Evolutionary conservation across 768 basidiomycete genomes (phyloP), one percentile per base, ranked within the genome.

Genomic region (Leccinellum albellum): DNA sequence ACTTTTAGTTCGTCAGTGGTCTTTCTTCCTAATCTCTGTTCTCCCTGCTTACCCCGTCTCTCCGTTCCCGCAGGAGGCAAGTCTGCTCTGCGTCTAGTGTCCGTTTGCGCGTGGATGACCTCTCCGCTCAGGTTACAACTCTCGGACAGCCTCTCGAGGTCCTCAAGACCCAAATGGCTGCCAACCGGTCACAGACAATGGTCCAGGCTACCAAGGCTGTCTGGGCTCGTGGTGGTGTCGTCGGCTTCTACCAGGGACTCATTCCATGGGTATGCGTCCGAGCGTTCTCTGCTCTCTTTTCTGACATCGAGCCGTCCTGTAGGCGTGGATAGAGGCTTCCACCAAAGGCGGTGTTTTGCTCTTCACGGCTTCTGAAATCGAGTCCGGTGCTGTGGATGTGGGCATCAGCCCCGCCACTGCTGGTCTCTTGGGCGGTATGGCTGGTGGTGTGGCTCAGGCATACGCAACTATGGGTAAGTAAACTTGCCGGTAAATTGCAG

Each of bases 321-420:
- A 97, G 94, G 97, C 97, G 35, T 98, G 97, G 97, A 96, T 99
- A 66, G 97, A 99, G 73, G 97, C 97, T 10, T 97, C 95, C 5
- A 98, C 97, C 0, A 99, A 99, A 72, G 97, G 97, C 52, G 97
- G 82, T 54, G 97, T 99, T 29, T 82, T 99, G 21, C 80, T 99
- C 59, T 98, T 99, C 78, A 86, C 95, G 15, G 95, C 97, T 24
- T 91, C 94, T 5, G 97, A 99, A 73, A 89, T 98, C 32, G 94
- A 98, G 73, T 82, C 84, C 17, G 80, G 81, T 20, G 75, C 78
- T 20, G 78, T 85, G 47, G 63, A 69, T 9, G 76, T 88, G 67
- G 93, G 93, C 10, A 74, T 95, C 57, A 88, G 80, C 66, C 87
- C 93, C 29, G 94, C 87, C 24, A 78, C 80, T 45, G 89, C 90